Conservation (phyloP, 768 basidiomycete species). For the Trametes cingulata region DNA sequence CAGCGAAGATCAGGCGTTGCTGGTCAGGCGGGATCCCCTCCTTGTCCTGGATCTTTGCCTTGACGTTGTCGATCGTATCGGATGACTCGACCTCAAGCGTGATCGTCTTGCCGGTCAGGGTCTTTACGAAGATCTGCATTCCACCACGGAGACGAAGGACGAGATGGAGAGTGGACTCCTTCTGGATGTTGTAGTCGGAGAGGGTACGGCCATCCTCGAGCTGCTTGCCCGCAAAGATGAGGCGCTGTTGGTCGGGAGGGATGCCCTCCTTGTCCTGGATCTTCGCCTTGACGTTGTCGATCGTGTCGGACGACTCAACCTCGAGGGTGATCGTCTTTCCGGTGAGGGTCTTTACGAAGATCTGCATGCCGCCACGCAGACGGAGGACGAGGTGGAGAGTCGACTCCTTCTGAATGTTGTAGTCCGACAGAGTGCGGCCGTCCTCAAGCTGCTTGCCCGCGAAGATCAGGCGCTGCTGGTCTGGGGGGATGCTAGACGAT, state of each 20-base stretch:
- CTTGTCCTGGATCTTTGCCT: slow-evolving; percentile 93
- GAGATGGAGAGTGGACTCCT: slow-evolving; percentile 89
- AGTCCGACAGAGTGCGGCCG: slow-evolving; percentile 80
- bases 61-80: slow-evolving; percentile 86
- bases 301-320: slow-evolving; percentile 77
- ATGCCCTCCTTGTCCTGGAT: slow-evolving; percentile 88
- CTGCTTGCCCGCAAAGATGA: slow-evolving; percentile 97
- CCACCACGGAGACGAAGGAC: slow-evolving; percentile 92
- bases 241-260: slow-evolving; percentile 87
- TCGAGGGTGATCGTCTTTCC: slow-evolving; percentile 92
- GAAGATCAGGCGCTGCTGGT: slow-evolving; percentile 79
- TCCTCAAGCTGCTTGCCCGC: slow-evolving; percentile 86
- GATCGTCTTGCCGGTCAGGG: slow-evolving; percentile 87
- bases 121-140: slow-evolving; percentile 85
- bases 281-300: slow-evolving; percentile 80
- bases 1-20: slow-evolving; percentile 89
- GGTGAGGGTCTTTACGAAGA: slow-evolving; percentile 86
- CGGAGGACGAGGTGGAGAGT: slow-evolving; percentile 97
- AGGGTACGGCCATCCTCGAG: slow-evolving; percentile 92
- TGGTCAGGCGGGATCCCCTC: slow-evolving; percentile 88
- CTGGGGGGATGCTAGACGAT: slow-evolving; percentile 65
- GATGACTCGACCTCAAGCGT: slow-evolving; percentile 89
- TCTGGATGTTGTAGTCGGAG: slow-evolving; percentile 92
- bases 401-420: slow-evolving; percentile 99
- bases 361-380: slow-evolving; percentile 63